Evolutionary conservation across 805 yeast species (phyloP), one percentile per base, ranked within the genome.

Genomic region (Cyberlindnera mrakii): DNA sequence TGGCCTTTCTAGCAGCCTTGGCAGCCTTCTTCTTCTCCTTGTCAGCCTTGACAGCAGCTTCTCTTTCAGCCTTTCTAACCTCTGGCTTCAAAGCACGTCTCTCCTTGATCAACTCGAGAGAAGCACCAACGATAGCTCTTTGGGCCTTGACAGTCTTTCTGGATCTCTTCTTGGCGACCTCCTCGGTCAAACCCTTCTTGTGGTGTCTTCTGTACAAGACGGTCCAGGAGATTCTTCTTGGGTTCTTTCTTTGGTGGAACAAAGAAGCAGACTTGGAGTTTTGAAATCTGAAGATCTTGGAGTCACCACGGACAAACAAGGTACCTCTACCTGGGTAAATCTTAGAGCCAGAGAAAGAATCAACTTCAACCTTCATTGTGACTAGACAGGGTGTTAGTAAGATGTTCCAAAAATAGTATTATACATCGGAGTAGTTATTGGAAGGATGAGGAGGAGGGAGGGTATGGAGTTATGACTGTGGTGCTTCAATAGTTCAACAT

Each of bases 271-370:
- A 81, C 78, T 93, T 93, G 63, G 97, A 85, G 73, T 86, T 82
- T 74, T 85, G 95, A 93, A 93, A 93, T 83, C 99, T 90, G 96
- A 93, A 93, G 68, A 90, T 75, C 83, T 93, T 93, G 70, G 98
- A 90, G 88, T 93, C 99, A 67, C 98, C 98, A 78, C 99, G 89
- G 75, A 93, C 89, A 71, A 87, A 93, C 73, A 93, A 83, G 71
- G 95, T 88, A 77, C 99, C 98, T 82, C 97, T 88, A 78, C 99
- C 99, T 80, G 99, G 99, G 95, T 91, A 93, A 82, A 93, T 91
- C 80, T 91, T 93, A 68, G 91, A 76, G 75, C 99, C 99, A 66
- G 99, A 91, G 81, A 93, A 93, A 70, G 98, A 86, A 77, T 93
- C 98, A 79, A 91, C 78, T 85, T 93, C 99, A 77, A 93, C 87